Base-by-base conservation (phyloP, 192 early-diverging fungal species). In the Lobosporangium transversale region DNA sequence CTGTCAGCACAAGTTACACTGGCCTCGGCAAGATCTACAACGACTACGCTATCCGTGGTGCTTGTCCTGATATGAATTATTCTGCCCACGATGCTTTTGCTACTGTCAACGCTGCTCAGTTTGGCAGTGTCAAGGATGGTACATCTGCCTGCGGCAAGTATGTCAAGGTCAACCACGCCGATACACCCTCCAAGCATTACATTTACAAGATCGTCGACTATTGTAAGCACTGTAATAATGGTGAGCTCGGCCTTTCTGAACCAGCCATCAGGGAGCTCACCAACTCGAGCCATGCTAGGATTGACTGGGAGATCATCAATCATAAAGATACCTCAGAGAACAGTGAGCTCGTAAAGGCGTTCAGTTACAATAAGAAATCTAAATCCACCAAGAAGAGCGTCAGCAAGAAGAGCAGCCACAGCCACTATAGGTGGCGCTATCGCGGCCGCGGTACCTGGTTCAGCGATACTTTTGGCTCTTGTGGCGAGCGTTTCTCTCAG, bases 361-460 rank as follows among this genome's bases (percentile, higher is more conserved):
- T n/a, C n/a, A n/a, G n/a, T n/a, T n/a, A n/a, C n/a, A 20, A 33
- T 9, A 33, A 7, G 15, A 31, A 40, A 18, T 10, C 35, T 20
- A 49, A 30, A 5, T 35, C 29, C 26, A 43, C 36, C 64, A 57
- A 31, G 20, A 45, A n/a, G 18, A 6, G 40, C 8, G 37, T 18
- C 4, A 54, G 12, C 6, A 35, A 54, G 33, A 40, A 40, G 8
- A 14, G 14, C 14, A 7, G 14, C 14, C 8, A 40, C 8, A 14
- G 14, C 14, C 37, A 40, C 14, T 40, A 40, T 40, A 40, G 14
- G 37, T 7, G 37, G 7, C 37, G 14, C 37, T 75, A 43, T 45
- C 53, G 30, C 43, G 73, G 73, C 30, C 73, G 64, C 33, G 73
- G 73, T 23, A 76, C 73, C 45, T 76, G 73, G 64, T 76, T 76